These are phyloP conservation scores for Pneumocystis sp. DNA, from an alignment of 1,139 yeast species.

Conservation along the genomic window DNA sequence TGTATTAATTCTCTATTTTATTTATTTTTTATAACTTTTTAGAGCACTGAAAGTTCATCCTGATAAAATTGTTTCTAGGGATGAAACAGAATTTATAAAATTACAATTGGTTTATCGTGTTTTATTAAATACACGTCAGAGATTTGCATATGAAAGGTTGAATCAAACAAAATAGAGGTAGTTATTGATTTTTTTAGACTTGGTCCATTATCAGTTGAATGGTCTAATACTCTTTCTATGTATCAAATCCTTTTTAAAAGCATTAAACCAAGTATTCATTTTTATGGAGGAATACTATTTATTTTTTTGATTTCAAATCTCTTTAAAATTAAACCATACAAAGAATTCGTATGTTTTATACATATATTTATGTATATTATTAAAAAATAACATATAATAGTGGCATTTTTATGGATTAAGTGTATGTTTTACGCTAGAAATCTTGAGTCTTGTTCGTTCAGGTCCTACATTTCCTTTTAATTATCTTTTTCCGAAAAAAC, in stretches of 20 bases:
- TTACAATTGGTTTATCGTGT: slow-evolving; percentile 22
- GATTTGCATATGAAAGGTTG: slow-evolving; percentile 25
- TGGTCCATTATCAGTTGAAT: slow-evolving; percentile 16
- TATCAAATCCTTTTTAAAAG: slow-evolving; percentile 11
- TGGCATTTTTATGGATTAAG: neutral
- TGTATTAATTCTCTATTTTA: slow-evolving; percentile 12
- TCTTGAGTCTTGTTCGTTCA: neutral
- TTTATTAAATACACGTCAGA: slow-evolving; percentile 17
- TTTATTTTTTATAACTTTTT: neutral
- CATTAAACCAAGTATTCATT: slow-evolving; percentile 12
- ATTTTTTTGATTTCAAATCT: slow-evolving; percentile 15
- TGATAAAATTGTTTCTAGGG: slow-evolving; percentile 20
- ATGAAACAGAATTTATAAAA: slow-evolving; percentile 17
- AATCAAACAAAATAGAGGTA: neutral
- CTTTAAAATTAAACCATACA: slow-evolving; percentile 15
- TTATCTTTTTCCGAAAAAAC: neutral
- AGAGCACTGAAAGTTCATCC: slow-evolving; percentile 21
- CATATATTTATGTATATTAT: neutral
- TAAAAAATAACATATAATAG: neutral
- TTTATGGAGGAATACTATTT: slow-evolving; percentile 16
- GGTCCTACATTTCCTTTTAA: neutral
- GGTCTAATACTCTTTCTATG: slow-evolving; percentile 11
- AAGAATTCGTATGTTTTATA: neutral
- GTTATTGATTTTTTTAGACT: neutral
- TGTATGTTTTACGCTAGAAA: neutral